Evolutionary conservation across 2,329 filamentous ascomycete genomes (phyloP), one percentile per base, ranked within the genome.

Genomic region (Sporothrix pseudoabietina): DNA sequence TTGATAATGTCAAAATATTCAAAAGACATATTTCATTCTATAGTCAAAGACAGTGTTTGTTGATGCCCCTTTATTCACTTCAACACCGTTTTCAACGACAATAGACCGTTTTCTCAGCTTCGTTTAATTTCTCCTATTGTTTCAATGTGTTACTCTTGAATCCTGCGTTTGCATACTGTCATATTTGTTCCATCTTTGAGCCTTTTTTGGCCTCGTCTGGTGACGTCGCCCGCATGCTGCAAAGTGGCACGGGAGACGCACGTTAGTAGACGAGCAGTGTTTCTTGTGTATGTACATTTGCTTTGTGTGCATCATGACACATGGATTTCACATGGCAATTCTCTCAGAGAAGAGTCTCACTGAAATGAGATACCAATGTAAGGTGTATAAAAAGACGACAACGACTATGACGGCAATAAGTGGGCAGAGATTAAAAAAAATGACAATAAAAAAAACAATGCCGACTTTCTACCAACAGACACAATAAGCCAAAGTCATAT

Each of bases 241-340:
- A 49, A 7, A 12, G 69, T 61, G 39, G 9, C 39, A 61, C 65
- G 44, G 65, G 41, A 68, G 65, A 68, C 41, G 44, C 44, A 68
- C 65, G 35, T 52, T 14, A 44, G 32, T 8, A 63, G 69, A 71
- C 63, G 52, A 49, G 69, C 9, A 35, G 39, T 16, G 9, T 71
- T 61, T 52, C 35, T 1, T n/a, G 4, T 61, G 57, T 22, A 3
- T 68, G 22, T 68, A 35, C n/a, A 6, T 26, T n/a, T 12, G n/a
- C 39, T 52, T 49, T 61, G 26, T 63, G 69, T 71, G 55, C 19
- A 63, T 63, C 41, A 55, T 63, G 55, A 63, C 69, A 71, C 69
- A 61, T 55, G 44, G 22, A 71, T 71, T 71, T 71, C 68, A 70
- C 68, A 70, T 70, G 68, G 68, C 44, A 68, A 22, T n/a, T 22